Evolutionary conservation across 768 basidiomycete genomes (phyloP), one percentile per base, ranked within the genome.

Genomic region (Tylopilus intermedius): DNA sequence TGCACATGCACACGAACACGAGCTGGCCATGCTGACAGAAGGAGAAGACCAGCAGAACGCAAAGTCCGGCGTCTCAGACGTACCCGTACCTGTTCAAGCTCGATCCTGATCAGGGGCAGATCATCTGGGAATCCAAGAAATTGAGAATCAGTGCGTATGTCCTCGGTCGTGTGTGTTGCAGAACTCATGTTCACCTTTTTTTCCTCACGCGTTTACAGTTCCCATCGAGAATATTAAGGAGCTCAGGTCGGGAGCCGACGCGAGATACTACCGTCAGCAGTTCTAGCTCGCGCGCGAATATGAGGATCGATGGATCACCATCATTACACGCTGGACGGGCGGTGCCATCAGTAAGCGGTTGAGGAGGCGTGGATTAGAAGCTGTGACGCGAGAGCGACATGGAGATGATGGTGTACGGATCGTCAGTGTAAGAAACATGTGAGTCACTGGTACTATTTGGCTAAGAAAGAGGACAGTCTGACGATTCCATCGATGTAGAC

Each of bases 341-440:
- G 74, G 22, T 91, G 1, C 71, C 50, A 79, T 93, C 41, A 78
- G 79, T 30, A 74, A 76, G 49, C 78, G 88, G 45, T 70, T 96
- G 53, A 80, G 85, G 63, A 72, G 81, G 58, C 79, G 79, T 21
- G 77, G 91, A 2, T 67, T 95, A 42, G 92, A 94, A 62, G 80
- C 84, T 9, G 79, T 91, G 26, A 78, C 92, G 37, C 74, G 86
- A 60, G 91, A 96, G 62, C 81, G 86, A 60, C 86, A 93, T 62
- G 94, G 94, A 6, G 75, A 82, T 14, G 84, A 86, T 37, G 93
- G 88, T 24, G 84, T 94, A 4, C 78, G 94, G 49, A 85, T 97
- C 42, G 67, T 97, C 49, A 79, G 87, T 95, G 22, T 70, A 94
- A 96, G 71, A 93, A 94, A 66, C 90, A 93, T 71, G 94, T 91